phyloP scores from a whole-genome alignment of 371 early-diverging fungal species.

The Fennellomyces sp. region DNA sequence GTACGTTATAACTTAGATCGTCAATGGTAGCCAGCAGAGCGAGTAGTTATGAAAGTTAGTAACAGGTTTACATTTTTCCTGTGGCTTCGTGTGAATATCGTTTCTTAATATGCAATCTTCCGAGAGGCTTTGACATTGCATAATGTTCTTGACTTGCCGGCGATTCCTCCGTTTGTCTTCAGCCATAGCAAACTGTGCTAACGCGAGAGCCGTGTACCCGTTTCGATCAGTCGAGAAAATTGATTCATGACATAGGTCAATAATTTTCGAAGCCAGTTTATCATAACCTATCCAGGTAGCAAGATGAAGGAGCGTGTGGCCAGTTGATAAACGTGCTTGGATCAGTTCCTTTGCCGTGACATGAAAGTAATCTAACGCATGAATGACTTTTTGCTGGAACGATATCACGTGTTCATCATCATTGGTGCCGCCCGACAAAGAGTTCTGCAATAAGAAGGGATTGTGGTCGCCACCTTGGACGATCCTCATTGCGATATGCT shows the following conservation, averaged over 20 bases:
- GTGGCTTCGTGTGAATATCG: no score
- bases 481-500: slow-evolving; percentile 72
- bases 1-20: no score
- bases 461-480: slow-evolving; percentile 57
- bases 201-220: not conserved
- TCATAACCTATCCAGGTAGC: not conserved
- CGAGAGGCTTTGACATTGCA: no score
- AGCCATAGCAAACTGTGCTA: not conserved
- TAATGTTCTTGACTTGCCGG: no score
- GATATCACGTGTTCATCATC: not conserved
- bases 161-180: no score
- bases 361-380: not conserved
- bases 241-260: not conserved
- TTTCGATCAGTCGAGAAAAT: not conserved
- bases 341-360: not conserved
- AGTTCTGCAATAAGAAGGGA: not conserved
- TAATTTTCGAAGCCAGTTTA: not conserved
- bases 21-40: no score
- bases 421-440: not conserved
- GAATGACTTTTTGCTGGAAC: not conserved
- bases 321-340: not conserved
- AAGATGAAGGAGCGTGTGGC: not conserved
- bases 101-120: no score
- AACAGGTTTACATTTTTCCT: no score
- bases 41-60: no score